Base-by-base conservation (phyloP, 805 yeast species). In the Kuraishia floccosa region DNA sequence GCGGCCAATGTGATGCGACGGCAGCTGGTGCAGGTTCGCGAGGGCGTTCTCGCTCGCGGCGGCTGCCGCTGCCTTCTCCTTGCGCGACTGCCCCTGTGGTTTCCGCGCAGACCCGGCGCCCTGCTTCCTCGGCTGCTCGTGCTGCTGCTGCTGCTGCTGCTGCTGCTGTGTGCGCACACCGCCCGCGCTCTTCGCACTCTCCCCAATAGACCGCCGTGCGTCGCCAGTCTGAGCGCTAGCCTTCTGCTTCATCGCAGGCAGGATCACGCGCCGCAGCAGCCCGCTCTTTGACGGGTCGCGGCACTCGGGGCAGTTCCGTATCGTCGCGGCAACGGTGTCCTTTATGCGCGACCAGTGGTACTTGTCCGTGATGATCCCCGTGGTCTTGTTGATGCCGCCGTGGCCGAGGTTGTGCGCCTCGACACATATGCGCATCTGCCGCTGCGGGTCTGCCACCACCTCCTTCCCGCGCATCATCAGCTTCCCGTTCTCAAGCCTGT, bases 291-390 rank as follows among this genome's bases (percentile, higher is more conserved):
- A 28, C 4, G 31, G 63, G 37, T 73, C 77, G 24, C 78, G 61
- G 51, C 97, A 89, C 30, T 73, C 78, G 2, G 65, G 60, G 50
- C 97, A 91, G 36, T 74, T 70, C 33, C 77, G 64, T 32, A 87
- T 76, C 1, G 84, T 89, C 19, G 74, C 72, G 1, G 81, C 76
- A 1, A 83, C 96, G 0, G 95, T 84, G 34, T 74, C 85, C 53
- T 91, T 87, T 39, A 89, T 81, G 31, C 94, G 70, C 2, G 85
- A 72, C 96, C 97, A 89, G 51, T 85, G 94, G 43, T 81, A 89
- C 41, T 71, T 69, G 38, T 81, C 91, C 2, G 87, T 71, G 12
- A 91, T 71, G 12, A 68, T 56, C 0, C 89, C 59, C 0, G 96
- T 86, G 2, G 94, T 77, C 46, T 78, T 83, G 56, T 89, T 89